Evolutionary conservation across 2,329 filamentous ascomycete genomes (phyloP), one percentile per base, ranked within the genome.

Genomic region (Trichoderma breve): DNA sequence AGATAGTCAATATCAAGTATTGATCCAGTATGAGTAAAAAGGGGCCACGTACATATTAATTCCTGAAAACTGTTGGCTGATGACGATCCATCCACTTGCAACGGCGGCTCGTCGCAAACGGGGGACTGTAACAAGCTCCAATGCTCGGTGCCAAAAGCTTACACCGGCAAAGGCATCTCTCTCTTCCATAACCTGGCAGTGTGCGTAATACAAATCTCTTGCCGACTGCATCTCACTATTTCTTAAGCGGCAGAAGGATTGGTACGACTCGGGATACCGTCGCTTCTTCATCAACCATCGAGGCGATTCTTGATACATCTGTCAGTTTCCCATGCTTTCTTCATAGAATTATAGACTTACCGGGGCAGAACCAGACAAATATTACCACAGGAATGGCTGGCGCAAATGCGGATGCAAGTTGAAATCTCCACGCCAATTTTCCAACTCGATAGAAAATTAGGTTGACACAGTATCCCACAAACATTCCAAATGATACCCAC

Each of bases 391-490:
- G 89, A 4, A 92, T 78, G 0, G 89, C 88, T 1, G 90, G 90
- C 30, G 90, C 85, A 71, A 91, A 88, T 0, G 90, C 89, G 1
- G 89, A 89, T 9, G 85, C 88, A 3, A 92, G 80, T 76, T 90
- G 89, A 24, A 91, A 82, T 30, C 90, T 82, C 90, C 90, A 92
- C 4, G 87, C 84, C 43, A 89, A 85, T 2, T 76, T 76, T 15
- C 88, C 87, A 0, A 85, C 84, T 34, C 89, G 82, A 71, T 87
- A 89, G 63, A 91, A 88, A 6, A 86, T 87, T 39, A 92, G 82
- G 76, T 92, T 92, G 72, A 89, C 89, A 72, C 84, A 86, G 73
- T 87, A 89, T 11, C 90, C 91, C n/a, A 91, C 80, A 79, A 92
- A 89, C 74, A 92, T 91, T 43, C 88, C 88, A 76, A 77, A 71